phyloP scores from a whole-genome alignment of 371 early-diverging fungal genomes.

The Apophysomyces elegans region DNA sequence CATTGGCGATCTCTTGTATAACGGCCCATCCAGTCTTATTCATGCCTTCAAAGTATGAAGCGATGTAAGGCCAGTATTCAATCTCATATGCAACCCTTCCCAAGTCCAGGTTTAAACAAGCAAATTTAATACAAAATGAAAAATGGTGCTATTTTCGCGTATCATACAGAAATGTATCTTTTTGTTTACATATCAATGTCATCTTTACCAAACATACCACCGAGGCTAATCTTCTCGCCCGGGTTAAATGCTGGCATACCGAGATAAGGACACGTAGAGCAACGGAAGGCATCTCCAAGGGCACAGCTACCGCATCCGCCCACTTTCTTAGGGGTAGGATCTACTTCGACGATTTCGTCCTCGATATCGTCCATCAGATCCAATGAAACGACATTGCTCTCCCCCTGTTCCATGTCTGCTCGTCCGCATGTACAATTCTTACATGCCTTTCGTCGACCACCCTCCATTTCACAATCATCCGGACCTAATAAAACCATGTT shows the following conservation, averaged over 20 bases:
- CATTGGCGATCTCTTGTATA: too few species aligned
- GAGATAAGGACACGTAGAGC: slow-evolving; percentile 96
- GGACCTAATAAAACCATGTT: slow-evolving; percentile 43
- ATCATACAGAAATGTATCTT: too few species aligned
- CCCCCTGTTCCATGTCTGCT: slow-evolving; percentile 73
- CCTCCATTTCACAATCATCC: slow-evolving; percentile 67
- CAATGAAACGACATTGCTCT: slow-evolving; percentile 72
- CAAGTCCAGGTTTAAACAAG: too few species aligned
- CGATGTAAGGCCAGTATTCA: too few species aligned
- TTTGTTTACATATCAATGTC: slow-evolving; percentile 45
- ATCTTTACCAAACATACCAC: slow-evolving; percentile 60
- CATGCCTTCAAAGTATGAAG: too few species aligned
- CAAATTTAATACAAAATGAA: too few species aligned
- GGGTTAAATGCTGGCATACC: slow-evolving; percentile 99
- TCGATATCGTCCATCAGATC: slow-evolving; percentile 59
- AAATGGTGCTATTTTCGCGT: too few species aligned
- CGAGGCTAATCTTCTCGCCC: slow-evolving; percentile 92
- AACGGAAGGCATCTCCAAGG: slow-evolving; percentile 99
- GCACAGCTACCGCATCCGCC: slow-evolving; percentile 84
- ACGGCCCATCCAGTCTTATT: too few species aligned
- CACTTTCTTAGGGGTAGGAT: slow-evolving; percentile 61
- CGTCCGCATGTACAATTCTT: slow-evolving; percentile 97
- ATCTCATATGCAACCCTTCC: too few species aligned
- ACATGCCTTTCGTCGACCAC: slow-evolving; percentile 90
- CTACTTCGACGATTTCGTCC: slow-evolving; percentile 57